These are phyloP conservation scores for Diutina catenulata DNA, from an alignment of 1,139 yeast species.

Conservation along the genomic window DNA sequence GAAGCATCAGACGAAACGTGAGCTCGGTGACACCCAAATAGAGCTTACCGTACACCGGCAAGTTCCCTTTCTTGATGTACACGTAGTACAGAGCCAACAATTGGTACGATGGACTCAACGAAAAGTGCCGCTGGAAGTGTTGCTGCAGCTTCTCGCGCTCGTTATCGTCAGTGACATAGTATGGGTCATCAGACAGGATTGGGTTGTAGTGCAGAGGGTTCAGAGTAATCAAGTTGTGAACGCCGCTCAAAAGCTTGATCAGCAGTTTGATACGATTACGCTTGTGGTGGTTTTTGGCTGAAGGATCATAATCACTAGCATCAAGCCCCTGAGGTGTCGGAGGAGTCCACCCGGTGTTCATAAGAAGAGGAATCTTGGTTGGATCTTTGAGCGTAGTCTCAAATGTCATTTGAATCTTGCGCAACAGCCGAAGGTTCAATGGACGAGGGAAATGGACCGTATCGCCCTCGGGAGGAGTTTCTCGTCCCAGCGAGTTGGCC, in stretches of 20 bases:
- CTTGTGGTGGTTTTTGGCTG: neutral
- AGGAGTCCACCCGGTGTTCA: neutral
- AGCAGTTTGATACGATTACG: neutral
- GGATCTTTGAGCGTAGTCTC: conserved; percentile 1
- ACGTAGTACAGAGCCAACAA: conserved; percentile 63
- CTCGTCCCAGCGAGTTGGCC: no score
- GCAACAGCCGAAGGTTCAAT: neutral
- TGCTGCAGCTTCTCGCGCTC: conserved; percentile 34
- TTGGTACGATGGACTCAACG: conserved; percentile 38
- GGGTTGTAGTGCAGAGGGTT: conserved; percentile 46
- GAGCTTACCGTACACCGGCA: conserved; percentile 76
- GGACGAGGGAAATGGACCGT: conserved; percentile 4
- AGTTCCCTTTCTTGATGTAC: conserved; percentile 47
- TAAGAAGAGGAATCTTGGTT: no score
- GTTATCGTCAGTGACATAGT: conserved; percentile 28
- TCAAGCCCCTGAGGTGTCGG: neutral
- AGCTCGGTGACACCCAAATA: conserved; percentile 56
- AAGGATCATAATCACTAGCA: neutral
- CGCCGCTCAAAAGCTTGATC: neutral
- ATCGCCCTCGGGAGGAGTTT: no score
- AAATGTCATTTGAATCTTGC: neutral
- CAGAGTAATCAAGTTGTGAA: conserved; percentile 1
- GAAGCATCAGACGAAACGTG: conserved; percentile 71
- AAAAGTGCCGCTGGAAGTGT: conserved; percentile 55
- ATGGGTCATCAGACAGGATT: conserved; percentile 29